Evolutionary conservation across 1,284 basidiomycete genomes (phyloP).

Genomic region (Mycosarcoma mackinlayi): DNA sequence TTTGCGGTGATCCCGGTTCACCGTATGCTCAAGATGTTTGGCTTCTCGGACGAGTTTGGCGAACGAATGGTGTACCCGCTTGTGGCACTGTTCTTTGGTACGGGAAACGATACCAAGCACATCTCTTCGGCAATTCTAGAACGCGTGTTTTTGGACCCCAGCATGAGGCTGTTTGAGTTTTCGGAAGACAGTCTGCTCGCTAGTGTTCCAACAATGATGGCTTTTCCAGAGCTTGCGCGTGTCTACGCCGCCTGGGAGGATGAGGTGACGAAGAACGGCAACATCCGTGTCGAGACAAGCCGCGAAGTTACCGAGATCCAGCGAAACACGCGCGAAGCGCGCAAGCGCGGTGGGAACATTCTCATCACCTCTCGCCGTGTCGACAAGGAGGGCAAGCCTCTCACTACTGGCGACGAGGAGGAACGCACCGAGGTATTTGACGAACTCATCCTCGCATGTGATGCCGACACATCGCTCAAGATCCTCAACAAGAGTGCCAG

Average conservation of each 20-base stretch:
- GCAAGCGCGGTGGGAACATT: constrained; percentile 50
- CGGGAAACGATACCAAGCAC: constrained; percentile 75
- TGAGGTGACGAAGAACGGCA: constrained; percentile 70
- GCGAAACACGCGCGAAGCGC: constrained; percentile 50
- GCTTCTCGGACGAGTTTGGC: constrained; percentile 71
- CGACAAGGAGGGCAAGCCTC: constrained; percentile 43
- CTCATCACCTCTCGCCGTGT: constrained; percentile 46
- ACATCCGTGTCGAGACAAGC: constrained; percentile 70
- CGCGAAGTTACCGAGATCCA: constrained; percentile 71
- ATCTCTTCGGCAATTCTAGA: constrained; percentile 74
- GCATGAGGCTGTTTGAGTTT: constrained; percentile 70
- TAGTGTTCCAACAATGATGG: constrained; percentile 70
- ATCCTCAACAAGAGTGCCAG: constrained; percentile 73
- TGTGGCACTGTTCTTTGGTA: constrained; percentile 75
- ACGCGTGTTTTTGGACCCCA: constrained; percentile 74
- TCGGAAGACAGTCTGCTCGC: constrained; percentile 67
- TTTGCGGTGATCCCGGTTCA: constrained; percentile 62
- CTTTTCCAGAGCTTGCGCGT: constrained; percentile 71
- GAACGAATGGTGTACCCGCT: constrained; percentile 75
- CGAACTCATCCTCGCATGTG: constrained; percentile 74
- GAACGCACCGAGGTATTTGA: constrained; percentile 72
- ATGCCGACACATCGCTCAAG: constrained; percentile 75
- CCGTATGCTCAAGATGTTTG: constrained; percentile 58
- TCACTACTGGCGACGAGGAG: constrained; percentile 40
- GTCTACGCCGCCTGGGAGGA: constrained; percentile 72